phyloP scores from a whole-genome alignment of 176 grass and related monocot genomes.

The Phyllostachys edulis region DNA sequence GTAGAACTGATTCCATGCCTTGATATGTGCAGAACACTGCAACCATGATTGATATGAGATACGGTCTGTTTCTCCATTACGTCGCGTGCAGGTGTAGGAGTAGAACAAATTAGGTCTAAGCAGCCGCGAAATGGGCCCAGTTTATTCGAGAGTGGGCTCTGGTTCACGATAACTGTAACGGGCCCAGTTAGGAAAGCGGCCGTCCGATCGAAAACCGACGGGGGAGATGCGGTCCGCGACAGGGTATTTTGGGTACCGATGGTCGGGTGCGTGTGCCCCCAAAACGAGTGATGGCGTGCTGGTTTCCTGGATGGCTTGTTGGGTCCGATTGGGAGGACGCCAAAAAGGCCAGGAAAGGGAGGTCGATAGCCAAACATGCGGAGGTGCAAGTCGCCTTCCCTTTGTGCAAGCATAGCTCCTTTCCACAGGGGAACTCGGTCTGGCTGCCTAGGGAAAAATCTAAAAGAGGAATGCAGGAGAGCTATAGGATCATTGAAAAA shows the following conservation, averaged over 20 bases:
- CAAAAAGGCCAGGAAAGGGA: slow-evolving; percentile 4
- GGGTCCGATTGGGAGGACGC: not conserved
- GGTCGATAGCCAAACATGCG: not conserved
- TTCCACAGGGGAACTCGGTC: no score
- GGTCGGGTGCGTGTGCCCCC: not conserved
- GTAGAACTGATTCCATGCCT: slow-evolving; percentile 2
- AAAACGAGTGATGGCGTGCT: not conserved
- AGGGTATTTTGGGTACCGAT: not conserved
- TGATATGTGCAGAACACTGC: not conserved
- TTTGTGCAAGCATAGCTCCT: not conserved
- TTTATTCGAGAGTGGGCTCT: not conserved
- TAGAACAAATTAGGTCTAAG: not conserved
- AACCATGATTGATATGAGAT: not conserved
- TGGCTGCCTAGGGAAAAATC: not conserved
- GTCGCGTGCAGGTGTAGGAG: not conserved
- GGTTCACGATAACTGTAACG: not conserved
- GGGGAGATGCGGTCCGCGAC: not conserved
- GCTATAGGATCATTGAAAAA: not conserved
- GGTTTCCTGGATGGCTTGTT: not conserved
- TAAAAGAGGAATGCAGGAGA: not conserved
- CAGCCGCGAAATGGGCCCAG: not conserved
- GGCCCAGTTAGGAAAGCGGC: not conserved
- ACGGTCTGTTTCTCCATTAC: not conserved
- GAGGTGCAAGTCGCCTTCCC: slow-evolving; percentile 26
- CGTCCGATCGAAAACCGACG: not conserved